Evolutionary conservation across 1,139 yeast genomes (phyloP).

Genomic region (Geotrichum fermentans): DNA sequence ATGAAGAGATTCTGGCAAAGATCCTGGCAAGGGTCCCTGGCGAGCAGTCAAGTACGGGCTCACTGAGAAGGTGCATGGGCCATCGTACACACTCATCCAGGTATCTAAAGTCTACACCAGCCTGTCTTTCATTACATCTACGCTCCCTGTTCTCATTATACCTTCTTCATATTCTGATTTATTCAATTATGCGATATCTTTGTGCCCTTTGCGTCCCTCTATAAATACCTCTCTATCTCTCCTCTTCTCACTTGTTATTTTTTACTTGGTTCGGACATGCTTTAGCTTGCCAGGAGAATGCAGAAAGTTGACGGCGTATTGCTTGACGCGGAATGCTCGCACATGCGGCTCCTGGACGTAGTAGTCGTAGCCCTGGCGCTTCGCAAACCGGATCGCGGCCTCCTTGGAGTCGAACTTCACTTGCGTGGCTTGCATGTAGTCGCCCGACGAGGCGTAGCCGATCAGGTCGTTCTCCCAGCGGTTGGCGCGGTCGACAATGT

Average conservation of each 20-base stretch:
- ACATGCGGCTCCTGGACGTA: conserved; percentile 77
- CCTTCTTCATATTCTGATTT: no score
- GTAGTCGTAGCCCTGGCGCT: conserved; percentile 80
- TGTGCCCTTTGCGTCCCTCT: background rate
- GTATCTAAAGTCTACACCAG: no score
- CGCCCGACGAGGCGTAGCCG: conserved; percentile 79
- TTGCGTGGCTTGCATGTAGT: conserved; percentile 54
- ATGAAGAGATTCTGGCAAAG: no score
- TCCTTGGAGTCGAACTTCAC: conserved; percentile 72
- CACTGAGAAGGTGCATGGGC: no score
- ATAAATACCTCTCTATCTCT: background rate
- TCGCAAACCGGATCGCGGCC: conserved; percentile 73
- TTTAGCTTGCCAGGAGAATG: conserved; percentile 71
- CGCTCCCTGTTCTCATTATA: no score
- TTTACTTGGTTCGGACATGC: conserved; percentile 79
- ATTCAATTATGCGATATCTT: no score
- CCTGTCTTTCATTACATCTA: no score
- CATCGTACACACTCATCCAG: no score
- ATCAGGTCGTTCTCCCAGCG: conserved; percentile 88
- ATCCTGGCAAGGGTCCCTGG: no score
- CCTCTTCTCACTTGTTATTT: no score
- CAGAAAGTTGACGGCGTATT: conserved; percentile 65
- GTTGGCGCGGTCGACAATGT: conserved; percentile 67
- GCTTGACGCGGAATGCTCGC: conserved; percentile 70
- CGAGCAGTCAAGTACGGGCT: no score